phyloP scores from a whole-genome alignment of 2,329 filamentous ascomycete species.

The Cladophialophora immunda region DNA sequence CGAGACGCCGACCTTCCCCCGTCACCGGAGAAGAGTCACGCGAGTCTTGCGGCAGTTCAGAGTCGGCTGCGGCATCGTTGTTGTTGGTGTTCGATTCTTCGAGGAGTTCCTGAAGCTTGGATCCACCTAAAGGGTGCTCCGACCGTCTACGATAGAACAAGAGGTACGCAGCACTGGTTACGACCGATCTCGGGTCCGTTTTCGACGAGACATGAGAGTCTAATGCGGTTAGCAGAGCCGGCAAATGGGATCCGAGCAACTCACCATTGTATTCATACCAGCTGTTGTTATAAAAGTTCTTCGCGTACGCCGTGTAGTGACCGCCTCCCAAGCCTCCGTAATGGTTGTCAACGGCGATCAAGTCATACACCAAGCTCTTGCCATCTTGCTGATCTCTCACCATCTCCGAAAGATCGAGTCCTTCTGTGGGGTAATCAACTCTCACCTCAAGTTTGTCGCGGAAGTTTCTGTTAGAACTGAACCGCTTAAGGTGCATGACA shows the following conservation, averaged over 20 bases:
- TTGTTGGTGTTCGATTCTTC: constrained; percentile 60
- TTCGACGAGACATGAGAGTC: constrained; percentile 76
- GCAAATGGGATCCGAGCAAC: constrained; percentile 44
- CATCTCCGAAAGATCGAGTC: constrained; percentile 80
- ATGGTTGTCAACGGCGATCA: constrained; percentile 96
- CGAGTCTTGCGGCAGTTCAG: constrained; percentile 53
- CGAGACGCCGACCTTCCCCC: constrained; percentile 90
- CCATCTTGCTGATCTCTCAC: constrained; percentile 82
- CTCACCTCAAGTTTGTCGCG: constrained; percentile 90
- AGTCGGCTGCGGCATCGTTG: constrained; percentile 60
- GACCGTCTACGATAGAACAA: constrained; percentile 92
- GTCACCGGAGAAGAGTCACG: constrained; percentile 59
- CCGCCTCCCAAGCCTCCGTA: constrained; percentile 92
- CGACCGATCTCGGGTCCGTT: constrained; percentile 67
- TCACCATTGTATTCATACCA: constrained; percentile 98
- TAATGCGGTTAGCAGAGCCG: constrained; percentile 48
- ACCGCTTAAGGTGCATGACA: constrained; percentile 93
- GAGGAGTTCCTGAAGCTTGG: constrained; percentile 75
- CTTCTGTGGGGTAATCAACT: constrained; percentile 90
- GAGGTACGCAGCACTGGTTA: constrained; percentile 84
- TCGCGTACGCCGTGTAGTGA: constrained; percentile 94
- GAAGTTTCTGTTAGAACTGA: constrained; percentile 82
- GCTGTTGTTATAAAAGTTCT: constrained; percentile 85
- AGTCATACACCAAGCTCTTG: constrained; percentile 85
- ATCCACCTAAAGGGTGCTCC: constrained; percentile 75